A percentile compares a stretch with the other conserved stretches of the same genome.
These are phyloP conservation scores for Yamadazyma sp. DNA, from an alignment of 805 yeast genomes.

Conservation along the genomic window DNA sequence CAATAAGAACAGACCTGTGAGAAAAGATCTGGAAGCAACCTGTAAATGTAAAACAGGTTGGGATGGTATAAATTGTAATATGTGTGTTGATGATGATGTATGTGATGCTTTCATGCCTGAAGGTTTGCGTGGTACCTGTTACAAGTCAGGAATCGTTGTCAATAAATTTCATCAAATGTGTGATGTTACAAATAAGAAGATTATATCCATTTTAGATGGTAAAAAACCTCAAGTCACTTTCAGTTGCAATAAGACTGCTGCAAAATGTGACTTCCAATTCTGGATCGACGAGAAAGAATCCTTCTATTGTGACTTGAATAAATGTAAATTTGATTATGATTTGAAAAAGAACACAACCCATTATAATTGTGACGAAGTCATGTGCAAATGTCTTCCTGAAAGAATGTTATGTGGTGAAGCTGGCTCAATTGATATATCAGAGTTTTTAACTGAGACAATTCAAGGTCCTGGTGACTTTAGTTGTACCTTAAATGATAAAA, in stretches of 20 bases:
- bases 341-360: slow-evolving; percentile 61
- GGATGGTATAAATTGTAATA: slow-evolving; percentile 91
- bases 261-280: slow-evolving; percentile 82
- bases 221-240: slow-evolving; percentile 89
- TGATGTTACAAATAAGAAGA: slow-evolving; percentile 87
- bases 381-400: slow-evolving; percentile 90
- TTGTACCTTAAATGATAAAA: slow-evolving; percentile 61
- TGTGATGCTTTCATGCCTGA: slow-evolving; percentile 90
- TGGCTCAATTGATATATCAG: slow-evolving; percentile 93
- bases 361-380: slow-evolving; percentile 71
- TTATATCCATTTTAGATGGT: slow-evolving; percentile 75
- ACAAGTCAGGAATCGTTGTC: slow-evolving; percentile 78
- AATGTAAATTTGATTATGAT: slow-evolving; percentile 72
- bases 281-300: slow-evolving; percentile 93
- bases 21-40: slow-evolving; percentile 43
- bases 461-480: slow-evolving; percentile 90
- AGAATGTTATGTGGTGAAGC: slow-evolving; percentile 90
- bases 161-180: slow-evolving; percentile 86
- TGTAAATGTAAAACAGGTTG: slow-evolving; percentile 86
- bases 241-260: slow-evolving; percentile 69
- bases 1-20: slow-evolving; percentile 56
- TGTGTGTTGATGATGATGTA: slow-evolving; percentile 69
- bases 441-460: slow-evolving; percentile 85
- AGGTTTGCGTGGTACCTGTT: slow-evolving; percentile 83
- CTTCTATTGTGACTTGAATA: slow-evolving; percentile 78